Evolutionary conservation across 495 filamentous ascomycete species (phyloP).

Genomic region (Endocarpon pusillum): DNA sequence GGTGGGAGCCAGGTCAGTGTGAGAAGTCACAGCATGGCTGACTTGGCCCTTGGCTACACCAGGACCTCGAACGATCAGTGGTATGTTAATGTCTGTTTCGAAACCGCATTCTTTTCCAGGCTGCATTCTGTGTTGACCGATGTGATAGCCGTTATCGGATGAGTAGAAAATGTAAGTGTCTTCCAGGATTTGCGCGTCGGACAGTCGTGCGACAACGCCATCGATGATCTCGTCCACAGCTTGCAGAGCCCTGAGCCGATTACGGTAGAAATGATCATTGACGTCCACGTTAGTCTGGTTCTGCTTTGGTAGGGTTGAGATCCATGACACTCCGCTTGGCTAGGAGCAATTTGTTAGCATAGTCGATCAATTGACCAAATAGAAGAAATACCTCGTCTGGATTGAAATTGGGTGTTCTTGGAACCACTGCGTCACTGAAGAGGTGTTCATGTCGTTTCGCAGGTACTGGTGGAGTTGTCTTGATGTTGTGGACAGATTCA

Average conservation of each 20-base stretch:
- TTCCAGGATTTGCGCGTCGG: slow-evolving; percentile 34
- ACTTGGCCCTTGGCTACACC: slow-evolving; percentile 27
- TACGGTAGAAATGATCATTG: slow-evolving; percentile 51
- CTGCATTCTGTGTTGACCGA: slow-evolving; percentile 53
- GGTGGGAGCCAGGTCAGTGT: slow-evolving; percentile 54
- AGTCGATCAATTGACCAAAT: slow-evolving; percentile 29
- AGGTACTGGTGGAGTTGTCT: slow-evolving; percentile 21
- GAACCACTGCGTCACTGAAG: slow-evolving; percentile 22
- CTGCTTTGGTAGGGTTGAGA: slow-evolving; percentile 33
- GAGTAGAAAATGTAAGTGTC: slow-evolving; percentile 60
- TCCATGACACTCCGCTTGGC: slow-evolving; percentile 48
- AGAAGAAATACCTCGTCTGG: slow-evolving; percentile 28
- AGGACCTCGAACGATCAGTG: slow-evolving; percentile 43
- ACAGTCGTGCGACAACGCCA: slow-evolving; percentile 32
- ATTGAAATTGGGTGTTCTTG: slow-evolving; percentile 23
- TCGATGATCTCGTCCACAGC: slow-evolving; percentile 57
- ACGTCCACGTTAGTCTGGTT: slow-evolving; percentile 38
- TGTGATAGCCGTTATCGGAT: slow-evolving; percentile 60
- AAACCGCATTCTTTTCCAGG: slow-evolving; percentile 57
- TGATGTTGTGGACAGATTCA: slow-evolving; percentile 28
- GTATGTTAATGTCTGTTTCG: slow-evolving; percentile 60
- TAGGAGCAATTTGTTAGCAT: slow-evolving; percentile 33
- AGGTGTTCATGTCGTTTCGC: slow-evolving; percentile 20
- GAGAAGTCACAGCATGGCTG: slow-evolving; percentile 43
- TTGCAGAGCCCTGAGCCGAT: slow-evolving; percentile 44